Evolutionary conservation across 2,329 filamentous ascomycete genomes (phyloP).

Genomic region (Penicillium sp.): DNA sequence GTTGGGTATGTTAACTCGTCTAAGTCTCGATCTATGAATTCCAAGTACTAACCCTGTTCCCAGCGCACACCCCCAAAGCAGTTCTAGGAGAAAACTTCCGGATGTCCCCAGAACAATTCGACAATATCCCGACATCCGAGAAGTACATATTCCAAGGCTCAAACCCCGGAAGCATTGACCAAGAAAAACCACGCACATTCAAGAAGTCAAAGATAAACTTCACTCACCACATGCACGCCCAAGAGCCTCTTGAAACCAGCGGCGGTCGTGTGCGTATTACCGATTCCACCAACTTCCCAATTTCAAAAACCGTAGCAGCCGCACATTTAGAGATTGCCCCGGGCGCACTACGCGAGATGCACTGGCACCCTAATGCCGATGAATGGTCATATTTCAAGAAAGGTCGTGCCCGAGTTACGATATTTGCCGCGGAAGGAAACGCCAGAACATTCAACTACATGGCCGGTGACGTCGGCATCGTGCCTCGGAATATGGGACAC

Average conservation of each 20-base stretch:
- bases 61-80: conserved; percentile 68
- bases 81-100: conserved; percentile 74
- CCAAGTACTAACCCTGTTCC: neutral
- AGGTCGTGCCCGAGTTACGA: conserved; percentile 70
- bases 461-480: conserved; percentile 72
- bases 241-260: conserved; percentile 61
- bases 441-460: conserved; percentile 73
- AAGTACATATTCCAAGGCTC: conserved; percentile 76
- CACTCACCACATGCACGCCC: conserved; percentile 67
- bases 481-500: conserved; percentile 73
- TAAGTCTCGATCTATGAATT: no score
- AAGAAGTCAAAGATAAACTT: conserved; percentile 70
- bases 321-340: conserved; percentile 69
- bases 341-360: conserved; percentile 71
- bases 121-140: conserved; percentile 61
- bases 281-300: conserved; percentile 70
- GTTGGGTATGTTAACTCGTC: conserved; percentile 52
- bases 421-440: conserved; percentile 68
- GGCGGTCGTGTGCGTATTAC: conserved; percentile 71
- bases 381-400: conserved; percentile 77
- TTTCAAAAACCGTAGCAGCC: conserved; percentile 70
- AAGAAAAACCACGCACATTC: conserved; percentile 62
- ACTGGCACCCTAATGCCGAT: conserved; percentile 77
- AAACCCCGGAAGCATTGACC: conserved; percentile 60
- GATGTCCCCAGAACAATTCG: conserved; percentile 65